A percentile compares a stretch with the other conserved stretches of the same genome.
Conservation (phyloP, 2,329 filamentous ascomycete species). For the Arthrobotrys megalospora region DNA sequence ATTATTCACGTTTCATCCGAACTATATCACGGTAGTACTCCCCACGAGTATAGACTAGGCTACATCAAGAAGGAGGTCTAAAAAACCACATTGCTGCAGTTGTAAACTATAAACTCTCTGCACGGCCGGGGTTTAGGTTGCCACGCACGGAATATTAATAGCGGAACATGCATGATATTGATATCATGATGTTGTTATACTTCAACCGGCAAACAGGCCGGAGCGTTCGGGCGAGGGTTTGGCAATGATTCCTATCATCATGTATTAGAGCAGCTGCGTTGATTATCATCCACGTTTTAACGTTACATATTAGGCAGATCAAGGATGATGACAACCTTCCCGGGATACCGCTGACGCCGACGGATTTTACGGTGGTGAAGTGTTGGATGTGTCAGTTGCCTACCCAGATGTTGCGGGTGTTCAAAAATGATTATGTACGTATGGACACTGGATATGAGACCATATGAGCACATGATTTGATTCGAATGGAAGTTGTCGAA, state of each 20-base stretch:
- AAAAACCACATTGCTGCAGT: neutral
- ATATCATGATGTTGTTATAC: neutral
- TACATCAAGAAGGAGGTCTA: neutral
- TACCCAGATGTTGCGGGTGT: neutral
- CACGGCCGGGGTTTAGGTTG: neutral
- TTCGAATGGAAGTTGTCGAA: neutral
- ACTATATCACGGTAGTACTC: neutral
- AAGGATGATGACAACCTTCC: neutral
- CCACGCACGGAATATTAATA: neutral
- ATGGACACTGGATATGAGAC: too few species aligned
- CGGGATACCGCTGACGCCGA: neutral
- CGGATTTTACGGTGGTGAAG: slow-evolving; percentile 1
- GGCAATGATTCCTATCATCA: neutral
- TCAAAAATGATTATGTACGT: too few species aligned
- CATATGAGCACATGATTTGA: neutral
- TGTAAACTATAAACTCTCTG: neutral
- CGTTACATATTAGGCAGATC: neutral
- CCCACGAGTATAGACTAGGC: neutral
- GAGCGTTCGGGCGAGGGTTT: too few species aligned
- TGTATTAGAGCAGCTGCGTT: neutral
- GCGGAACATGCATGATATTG: too few species aligned
- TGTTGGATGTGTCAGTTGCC: slow-evolving; percentile 33
- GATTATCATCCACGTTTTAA: slow-evolving; percentile 8
- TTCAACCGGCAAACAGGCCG: too few species aligned
- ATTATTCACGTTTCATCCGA: slow-evolving; percentile 3